Percentiles rank a stretch among this genome's conserved stretches.
Evolutionary conservation across 345 rosid genomes (phyloP).

Genomic region (Syzygium aqueum): DNA sequence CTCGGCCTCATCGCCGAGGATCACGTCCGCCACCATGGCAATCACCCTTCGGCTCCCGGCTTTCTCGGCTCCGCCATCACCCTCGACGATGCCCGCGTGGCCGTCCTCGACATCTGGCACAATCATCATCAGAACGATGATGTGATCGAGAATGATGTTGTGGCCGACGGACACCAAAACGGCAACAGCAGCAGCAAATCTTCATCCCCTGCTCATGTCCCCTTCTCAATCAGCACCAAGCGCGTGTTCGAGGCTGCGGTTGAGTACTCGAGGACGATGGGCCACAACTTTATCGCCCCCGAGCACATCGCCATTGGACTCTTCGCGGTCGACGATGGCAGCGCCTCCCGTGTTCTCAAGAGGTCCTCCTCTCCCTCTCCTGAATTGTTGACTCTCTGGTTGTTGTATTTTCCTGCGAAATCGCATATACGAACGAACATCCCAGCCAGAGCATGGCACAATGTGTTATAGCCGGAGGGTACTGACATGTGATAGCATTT

Average conservation of each 20-base stretch:
- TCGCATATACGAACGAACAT: background rate
- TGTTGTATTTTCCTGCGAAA: background rate
- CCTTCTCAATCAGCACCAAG: constrained; percentile 70
- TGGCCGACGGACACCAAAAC: background rate
- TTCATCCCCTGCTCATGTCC: constrained; percentile 33
- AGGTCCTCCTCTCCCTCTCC: constrained; percentile 28
- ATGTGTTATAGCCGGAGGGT: background rate
- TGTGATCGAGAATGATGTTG: constrained; percentile 10
- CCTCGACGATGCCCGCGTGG: constrained; percentile 64
- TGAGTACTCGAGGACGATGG: constrained; percentile 81
- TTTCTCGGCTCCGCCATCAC: constrained; percentile 74
- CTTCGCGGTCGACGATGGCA: constrained; percentile 89
- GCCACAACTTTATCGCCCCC: constrained; percentile 76
- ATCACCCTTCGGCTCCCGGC: constrained; percentile 22
- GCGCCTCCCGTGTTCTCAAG: constrained; percentile 64
- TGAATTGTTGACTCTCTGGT: background rate
- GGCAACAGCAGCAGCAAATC: background rate
- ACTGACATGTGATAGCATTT: background rate
- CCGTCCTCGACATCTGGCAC: constrained; percentile 60
- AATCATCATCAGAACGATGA: constrained; percentile 1
- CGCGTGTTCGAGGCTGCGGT: constrained; percentile 96
- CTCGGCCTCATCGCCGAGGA: constrained; percentile 75
- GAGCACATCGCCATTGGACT: constrained; percentile 91
- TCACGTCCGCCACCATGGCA: constrained; percentile 32
- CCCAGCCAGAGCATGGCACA: background rate